A percentile compares a stretch with the other conserved stretches of the same genome.
Evolutionary conservation across 208 protist species (phyloP).

Genomic region (Novymonas esmeraldas): DNA sequence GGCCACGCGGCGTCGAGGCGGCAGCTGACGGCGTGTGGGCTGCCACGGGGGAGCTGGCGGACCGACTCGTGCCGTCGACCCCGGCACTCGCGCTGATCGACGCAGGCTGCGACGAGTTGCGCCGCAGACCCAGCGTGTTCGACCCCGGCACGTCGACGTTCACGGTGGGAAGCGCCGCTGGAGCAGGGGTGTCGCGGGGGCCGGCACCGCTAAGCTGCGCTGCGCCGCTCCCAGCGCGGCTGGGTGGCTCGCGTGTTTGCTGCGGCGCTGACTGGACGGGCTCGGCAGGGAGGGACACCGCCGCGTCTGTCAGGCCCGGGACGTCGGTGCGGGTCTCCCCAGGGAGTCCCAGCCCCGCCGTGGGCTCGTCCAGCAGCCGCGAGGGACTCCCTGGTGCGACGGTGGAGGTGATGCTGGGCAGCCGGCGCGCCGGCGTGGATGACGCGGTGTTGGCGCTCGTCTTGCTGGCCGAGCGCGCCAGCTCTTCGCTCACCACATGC

Average conservation of each 20-base stretch:
- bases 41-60: background rate
- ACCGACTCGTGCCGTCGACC: background rate
- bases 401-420: constrained; percentile 17
- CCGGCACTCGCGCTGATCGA: background rate
- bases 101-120: background rate
- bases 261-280: constrained; percentile 6
- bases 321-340: constrained; percentile 10
- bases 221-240: constrained; percentile 2
- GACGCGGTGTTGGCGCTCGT: background rate
- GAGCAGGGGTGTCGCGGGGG: constrained; percentile 1
- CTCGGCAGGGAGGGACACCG: constrained; percentile 21
- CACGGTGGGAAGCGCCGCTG: constrained; percentile 20
- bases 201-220: background rate
- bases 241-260: constrained; percentile 1
- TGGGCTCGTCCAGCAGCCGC: background rate
- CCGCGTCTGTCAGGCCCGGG: background rate
- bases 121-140: constrained; percentile 21
- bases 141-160: constrained; percentile 29
- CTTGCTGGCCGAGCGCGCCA: constrained; percentile 5
- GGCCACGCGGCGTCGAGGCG: constrained; percentile 13
- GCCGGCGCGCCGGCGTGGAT: constrained; percentile 1
- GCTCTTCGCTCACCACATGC: background rate
- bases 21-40: constrained; percentile 1
- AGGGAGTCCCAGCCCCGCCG: background rate
- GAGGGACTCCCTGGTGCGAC: constrained; percentile 19